Conservation (phyloP, 768 basidiomycete genomes). For the Termitomyces sp. region DNA sequence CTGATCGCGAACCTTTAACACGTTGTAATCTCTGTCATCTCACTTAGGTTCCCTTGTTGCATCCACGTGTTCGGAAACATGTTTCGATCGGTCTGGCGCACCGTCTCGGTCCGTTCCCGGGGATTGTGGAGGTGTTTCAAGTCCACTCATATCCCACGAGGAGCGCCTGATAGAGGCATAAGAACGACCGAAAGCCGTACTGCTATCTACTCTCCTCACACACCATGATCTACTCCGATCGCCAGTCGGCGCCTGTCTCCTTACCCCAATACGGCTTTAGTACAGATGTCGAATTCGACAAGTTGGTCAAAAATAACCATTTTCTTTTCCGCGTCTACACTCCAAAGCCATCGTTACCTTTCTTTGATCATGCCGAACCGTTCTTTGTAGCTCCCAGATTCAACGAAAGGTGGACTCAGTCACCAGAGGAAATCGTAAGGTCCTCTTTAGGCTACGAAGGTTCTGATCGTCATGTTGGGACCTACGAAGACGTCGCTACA, state of each 20-base stretch:
- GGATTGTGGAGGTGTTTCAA: conserved; percentile 19
- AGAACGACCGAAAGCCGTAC: conserved; percentile 5
- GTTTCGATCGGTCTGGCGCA: neutral
- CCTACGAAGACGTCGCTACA: conserved; percentile 57
- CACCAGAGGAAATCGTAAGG: conserved; percentile 23
- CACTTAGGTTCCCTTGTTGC: conserved; percentile 11
- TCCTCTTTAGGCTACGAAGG: neutral
- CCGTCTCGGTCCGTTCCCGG: neutral
- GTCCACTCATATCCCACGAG: conserved; percentile 26
- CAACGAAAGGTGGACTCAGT: conserved; percentile 38
- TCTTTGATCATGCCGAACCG: conserved; percentile 48
- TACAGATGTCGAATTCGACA: conserved; percentile 53
- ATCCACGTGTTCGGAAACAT: conserved; percentile 27
- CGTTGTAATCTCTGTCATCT: neutral
- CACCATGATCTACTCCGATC: conserved; percentile 17
- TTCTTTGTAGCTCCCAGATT: conserved; percentile 69
- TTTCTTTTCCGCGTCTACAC: conserved; percentile 81
- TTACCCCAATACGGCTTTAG: conserved; percentile 76
- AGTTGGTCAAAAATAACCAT: conserved; percentile 55
- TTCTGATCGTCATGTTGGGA: conserved; percentile 15
- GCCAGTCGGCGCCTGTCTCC: conserved; percentile 12
- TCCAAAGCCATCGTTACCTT: conserved; percentile 54
- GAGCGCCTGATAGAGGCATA: conserved; percentile 15
- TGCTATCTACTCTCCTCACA: neutral
- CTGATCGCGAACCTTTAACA: neutral